Evolutionary conservation across 352 stramenopile species (phyloP), one percentile per base, ranked within the genome.

Genomic region (Globisporangium acanthophoron): DNA sequence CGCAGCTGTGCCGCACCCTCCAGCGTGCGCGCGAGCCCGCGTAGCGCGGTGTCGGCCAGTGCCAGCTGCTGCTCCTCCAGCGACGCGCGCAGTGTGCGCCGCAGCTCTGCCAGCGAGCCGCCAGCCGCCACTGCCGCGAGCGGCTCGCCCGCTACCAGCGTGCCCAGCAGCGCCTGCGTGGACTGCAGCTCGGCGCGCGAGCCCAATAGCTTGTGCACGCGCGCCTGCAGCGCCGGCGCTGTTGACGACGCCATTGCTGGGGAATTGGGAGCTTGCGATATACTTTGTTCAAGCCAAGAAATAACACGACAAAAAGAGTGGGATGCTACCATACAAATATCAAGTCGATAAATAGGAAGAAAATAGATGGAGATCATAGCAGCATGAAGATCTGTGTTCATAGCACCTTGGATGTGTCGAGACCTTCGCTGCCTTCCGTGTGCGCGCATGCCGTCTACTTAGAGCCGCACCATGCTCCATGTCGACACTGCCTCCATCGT

Each of bases 141-240:
- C 49, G 52, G 56, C 29, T 73, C 58, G 50, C 64, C 70, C 35
- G 65, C 54, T 50, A 85, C 73, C 18, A 90, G 51, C n/a, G 75
- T 86, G 50, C 64, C 64, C 12, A 90, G 62, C 20, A 90, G 70
- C 27, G 69, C 68, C 48, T 81, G 82, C 5, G 80, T 81, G 54
- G 80, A 71, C 64, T 88, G 73, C 52, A 88, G 62, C 68, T 90
- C 80, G 1, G 73, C 52, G 33, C 74, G 77, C 24, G 80, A 90
- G 59, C 64, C 58, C 59, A 90, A 63, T 24, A 90, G 74, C 61
- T 86, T 87, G 54, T 81, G 66, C 59, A 90, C 80, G 51, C 77
- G 80, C 37, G 74, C 57, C 51, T 84, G 68, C 43, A 90, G 70
- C 37, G 67, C 43, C 20, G 45, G 44, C 0, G 44, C 43, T 29